Conservation (phyloP, 2,329 filamentous ascomycete genomes). For the Drechslerella stenobrocha region DNA sequence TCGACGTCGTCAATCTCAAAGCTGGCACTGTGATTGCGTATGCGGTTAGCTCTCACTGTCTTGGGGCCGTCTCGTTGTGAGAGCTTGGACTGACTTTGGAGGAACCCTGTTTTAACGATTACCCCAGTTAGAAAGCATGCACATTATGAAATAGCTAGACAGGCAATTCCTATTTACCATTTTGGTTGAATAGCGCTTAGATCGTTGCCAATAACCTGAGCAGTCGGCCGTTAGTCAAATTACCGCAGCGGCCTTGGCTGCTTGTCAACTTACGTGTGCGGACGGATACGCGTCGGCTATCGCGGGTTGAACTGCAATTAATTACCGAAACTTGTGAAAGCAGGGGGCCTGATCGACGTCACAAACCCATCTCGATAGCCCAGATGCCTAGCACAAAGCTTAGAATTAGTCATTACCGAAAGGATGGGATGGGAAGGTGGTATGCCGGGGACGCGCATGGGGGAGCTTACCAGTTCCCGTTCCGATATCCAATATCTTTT, state of each 20-base stretch:
- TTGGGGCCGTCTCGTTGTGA: not conserved
- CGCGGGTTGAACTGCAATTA: not conserved
- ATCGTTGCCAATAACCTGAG: conserved; percentile 53
- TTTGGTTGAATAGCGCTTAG: conserved; percentile 53
- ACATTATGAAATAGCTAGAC: too few species aligned
- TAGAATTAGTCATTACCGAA: too few species aligned
- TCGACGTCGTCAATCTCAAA: conserved; percentile 52
- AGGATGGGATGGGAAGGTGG: too few species aligned
- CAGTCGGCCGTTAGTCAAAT: not conserved
- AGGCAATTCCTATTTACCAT: conserved; percentile 10
- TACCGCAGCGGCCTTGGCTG: not conserved
- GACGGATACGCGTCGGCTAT: conserved; percentile 52
- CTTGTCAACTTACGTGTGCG: conserved; percentile 47
- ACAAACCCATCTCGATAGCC: conserved; percentile 53
- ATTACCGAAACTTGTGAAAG: not conserved
- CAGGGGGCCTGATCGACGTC: not conserved
- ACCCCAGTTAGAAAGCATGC: too few species aligned
- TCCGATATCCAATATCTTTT: conserved; percentile 61
- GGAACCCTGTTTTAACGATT: conserved; percentile 14
- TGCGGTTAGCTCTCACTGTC: conserved; percentile 3
- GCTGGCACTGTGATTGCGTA: conserved; percentile 23
- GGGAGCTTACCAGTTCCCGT: conserved; percentile 58
- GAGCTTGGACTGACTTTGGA: conserved; percentile 12
- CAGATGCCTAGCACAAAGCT: conserved; percentile 52
- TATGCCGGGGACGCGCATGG: too few species aligned